Percentiles rank a stretch among this genome's conserved stretches.
Evolutionary conservation across 2,329 filamentous ascomycete genomes (phyloP).

Genomic region (Cladosporium cucumerinum): DNA sequence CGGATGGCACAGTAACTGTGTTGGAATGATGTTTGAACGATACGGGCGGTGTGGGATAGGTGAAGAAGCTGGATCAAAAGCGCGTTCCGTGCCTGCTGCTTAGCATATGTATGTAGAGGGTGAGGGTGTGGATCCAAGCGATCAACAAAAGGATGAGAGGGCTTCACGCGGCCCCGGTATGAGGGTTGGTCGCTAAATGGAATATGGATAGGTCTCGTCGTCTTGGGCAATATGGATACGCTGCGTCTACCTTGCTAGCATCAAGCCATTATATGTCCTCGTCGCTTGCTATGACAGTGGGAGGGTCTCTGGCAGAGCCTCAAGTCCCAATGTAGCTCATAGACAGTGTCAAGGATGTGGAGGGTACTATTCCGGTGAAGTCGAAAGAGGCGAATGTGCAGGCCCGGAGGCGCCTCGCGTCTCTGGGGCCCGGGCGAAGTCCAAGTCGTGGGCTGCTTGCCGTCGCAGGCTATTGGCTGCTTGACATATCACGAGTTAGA

Average conservation of each 20-base stretch:
- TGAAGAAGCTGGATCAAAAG: neutral
- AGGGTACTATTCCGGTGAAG: neutral
- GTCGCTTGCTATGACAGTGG: neutral
- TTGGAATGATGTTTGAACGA: neutral
- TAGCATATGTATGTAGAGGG: constrained; percentile 1
- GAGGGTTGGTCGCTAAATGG: neutral
- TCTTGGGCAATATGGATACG: neutral
- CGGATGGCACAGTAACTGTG: neutral
- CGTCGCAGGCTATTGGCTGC: neutral
- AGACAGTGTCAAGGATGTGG: neutral
- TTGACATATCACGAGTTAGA: neutral
- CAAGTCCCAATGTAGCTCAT: neutral
- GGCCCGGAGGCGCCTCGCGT: neutral
- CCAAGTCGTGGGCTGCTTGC: neutral
- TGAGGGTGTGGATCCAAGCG: neutral
- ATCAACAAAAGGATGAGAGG: neutral
- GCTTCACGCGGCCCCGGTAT: neutral
- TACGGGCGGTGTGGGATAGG: neutral
- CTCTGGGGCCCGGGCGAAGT: neutral
- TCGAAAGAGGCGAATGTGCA: neutral
- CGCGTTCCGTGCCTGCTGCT: neutral
- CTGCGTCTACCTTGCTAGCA: constrained; percentile 9
- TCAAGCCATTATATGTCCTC: constrained; percentile 13
- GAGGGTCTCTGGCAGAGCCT: constrained; percentile 4
- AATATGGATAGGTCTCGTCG: neutral